Evolutionary conservation across 164 flowering plant species (phyloP).

Genomic region (Vitis rupestris): DNA sequence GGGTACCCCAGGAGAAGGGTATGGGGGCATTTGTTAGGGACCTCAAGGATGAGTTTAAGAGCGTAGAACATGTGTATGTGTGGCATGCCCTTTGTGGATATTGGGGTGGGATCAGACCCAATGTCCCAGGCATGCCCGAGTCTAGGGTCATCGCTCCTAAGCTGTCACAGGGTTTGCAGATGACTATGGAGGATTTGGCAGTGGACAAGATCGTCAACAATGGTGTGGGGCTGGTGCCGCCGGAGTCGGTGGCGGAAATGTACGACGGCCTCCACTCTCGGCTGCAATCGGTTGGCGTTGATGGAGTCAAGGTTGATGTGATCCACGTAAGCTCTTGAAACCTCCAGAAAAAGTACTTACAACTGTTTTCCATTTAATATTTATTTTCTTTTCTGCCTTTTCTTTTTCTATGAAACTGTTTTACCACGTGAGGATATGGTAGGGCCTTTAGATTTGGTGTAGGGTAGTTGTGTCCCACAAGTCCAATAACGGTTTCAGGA

Average conservation of each 20-base stretch:
- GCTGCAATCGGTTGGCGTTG: conserved; percentile 57
- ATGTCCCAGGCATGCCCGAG: conserved; percentile 42
- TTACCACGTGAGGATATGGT: neutral
- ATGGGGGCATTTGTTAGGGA: conserved; percentile 72
- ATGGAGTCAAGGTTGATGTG: conserved; percentile 76
- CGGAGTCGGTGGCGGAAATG: conserved; percentile 49
- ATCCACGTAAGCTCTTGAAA: conserved; percentile 56
- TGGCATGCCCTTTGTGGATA: conserved; percentile 85
- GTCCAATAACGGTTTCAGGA: no score
- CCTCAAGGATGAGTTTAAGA: conserved; percentile 46
- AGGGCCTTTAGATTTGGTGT: no score
- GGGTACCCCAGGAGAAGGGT: conserved; percentile 21
- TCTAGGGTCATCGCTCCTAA: conserved; percentile 43
- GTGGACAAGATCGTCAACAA: conserved; percentile 69
- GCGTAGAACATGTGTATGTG: conserved; percentile 67
- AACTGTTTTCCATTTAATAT: neutral
- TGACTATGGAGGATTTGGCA: conserved; percentile 81
- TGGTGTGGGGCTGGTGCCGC: conserved; percentile 69
- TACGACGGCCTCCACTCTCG: conserved; percentile 72
- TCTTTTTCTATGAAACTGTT: neutral
- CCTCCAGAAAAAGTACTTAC: neutral
- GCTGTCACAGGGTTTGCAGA: conserved; percentile 52
- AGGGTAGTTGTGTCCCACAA: no score
- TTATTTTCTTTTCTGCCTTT: neutral
- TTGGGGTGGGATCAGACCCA: conserved; percentile 84